Evolutionary conservation across 306 rosid genomes (phyloP).

Genomic region (Cicer bijugum): DNA sequence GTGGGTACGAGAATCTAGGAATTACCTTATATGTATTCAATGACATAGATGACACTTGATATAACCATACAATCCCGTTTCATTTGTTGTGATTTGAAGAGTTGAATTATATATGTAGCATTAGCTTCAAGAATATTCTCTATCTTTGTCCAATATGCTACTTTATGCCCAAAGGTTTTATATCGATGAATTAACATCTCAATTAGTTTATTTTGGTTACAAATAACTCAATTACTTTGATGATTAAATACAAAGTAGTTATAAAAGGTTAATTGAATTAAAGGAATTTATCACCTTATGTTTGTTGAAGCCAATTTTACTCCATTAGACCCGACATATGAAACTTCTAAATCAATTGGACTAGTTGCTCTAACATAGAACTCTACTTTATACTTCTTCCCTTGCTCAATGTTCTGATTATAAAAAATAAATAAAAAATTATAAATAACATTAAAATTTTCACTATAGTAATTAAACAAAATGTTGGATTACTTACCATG

Average conservation of each 20-base stretch:
- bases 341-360: slow-evolving; percentile 54
- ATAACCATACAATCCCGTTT: slow-evolving; percentile 39
- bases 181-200: neutral
- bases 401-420: slow-evolving; percentile 67
- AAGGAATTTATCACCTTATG: slow-evolving; percentile 48
- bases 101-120: neutral
- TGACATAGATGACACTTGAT: slow-evolving; percentile 51
- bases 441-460: neutral
- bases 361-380: slow-evolving; percentile 58
- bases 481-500: slow-evolving; percentile 53
- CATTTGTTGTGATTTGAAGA: slow-evolving; percentile 42
- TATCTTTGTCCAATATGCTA: slow-evolving; percentile 35
- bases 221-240: neutral
- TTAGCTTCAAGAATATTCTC: slow-evolving; percentile 34
- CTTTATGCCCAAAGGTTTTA: neutral
- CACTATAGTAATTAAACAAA: neutral
- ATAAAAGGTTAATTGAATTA: neutral
- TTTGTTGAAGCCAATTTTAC: slow-evolving; percentile 51
- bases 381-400: slow-evolving; percentile 59
- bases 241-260: neutral
- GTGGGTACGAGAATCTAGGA: too few relatives aligned
- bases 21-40: slow-evolving; percentile 40
- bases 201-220: neutral
- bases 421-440: neutral
- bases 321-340: slow-evolving; percentile 51